Base-by-base conservation (phyloP, 106 monocot species). In the Dendrobium nobile region DNA sequence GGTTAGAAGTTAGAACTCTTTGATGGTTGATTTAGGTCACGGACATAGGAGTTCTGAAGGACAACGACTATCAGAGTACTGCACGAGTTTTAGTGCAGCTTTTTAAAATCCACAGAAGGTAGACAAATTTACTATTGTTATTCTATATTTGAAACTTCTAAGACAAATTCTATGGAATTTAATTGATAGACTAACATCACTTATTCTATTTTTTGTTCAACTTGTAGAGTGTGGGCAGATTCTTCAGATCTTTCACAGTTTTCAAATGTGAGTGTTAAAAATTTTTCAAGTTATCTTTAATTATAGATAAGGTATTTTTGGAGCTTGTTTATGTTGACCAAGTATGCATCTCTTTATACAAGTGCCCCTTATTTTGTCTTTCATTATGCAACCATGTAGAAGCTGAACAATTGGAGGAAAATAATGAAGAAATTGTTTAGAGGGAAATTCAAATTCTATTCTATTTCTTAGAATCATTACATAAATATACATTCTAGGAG, bases 171-270 rank as follows among this genome's bases (percentile, higher is more conserved):
- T 76, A 20, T 76, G 13, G 48, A 26, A 76, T 48, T 48, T 76
- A 27, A 24, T 45, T 27, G 2, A 6, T 24, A 24, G 26, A 48
- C 17, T 76, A 26, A 76, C 28, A 24, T 48, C 48, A 76, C 18
- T 48, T 31, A 13, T 9, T 74, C 42, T 11, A 77, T 15, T 40
- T 85, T 41, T 78, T 64, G 61, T 80, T 59, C 61, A 82, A 28
- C 61, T 75, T 85, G 55, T 78, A 92, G 89, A 77, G 81, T 81
- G 47, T 92, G 89, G 92, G 77, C 86, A 59, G 78, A 89, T 84
- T 83, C 83, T 67, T 77, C 51, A 77, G 64, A 85, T 48, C 82
- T 89, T 48, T 87, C 85, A 61, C 81, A 83, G 26, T 89, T 92
- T 73, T 41, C 87, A 72, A 19, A 83, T 85, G 92, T 92, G 75